These are phyloP conservation scores for Rhytidhysteron rufulum DNA, from an alignment of 2,329 filamentous ascomycete genomes.

Conservation along the genomic window DNA sequence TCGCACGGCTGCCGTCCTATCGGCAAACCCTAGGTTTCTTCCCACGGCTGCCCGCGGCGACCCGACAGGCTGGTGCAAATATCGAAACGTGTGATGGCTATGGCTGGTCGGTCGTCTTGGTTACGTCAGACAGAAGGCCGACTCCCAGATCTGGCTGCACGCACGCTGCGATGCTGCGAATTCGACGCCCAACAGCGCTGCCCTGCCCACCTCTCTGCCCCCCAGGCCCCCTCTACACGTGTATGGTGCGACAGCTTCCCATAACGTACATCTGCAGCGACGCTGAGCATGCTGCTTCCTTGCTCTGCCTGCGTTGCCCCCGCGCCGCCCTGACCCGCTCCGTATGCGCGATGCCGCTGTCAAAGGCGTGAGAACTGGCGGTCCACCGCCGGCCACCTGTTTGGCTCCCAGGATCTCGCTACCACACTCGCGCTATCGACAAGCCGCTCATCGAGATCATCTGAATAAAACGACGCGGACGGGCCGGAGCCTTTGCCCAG, in stretches of 20 bases:
- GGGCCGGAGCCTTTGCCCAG: neutral
- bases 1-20: slow-evolving; percentile 11
- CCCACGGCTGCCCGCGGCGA: slow-evolving; percentile 1
- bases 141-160: slow-evolving; percentile 8
- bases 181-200: neutral
- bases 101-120: slow-evolving; percentile 4
- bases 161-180: neutral
- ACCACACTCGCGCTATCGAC: slow-evolving; percentile 17
- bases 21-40: slow-evolving; percentile 4
- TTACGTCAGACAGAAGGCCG: slow-evolving; percentile 9
- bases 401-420: slow-evolving; percentile 6
- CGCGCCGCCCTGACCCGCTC: slow-evolving; percentile 5
- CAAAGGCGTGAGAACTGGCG: slow-evolving; percentile 12
- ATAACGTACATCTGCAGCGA: neutral
- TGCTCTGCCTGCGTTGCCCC: slow-evolving; percentile 4
- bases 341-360: slow-evolving; percentile 14
- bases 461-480: too few species aligned
- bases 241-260: slow-evolving; percentile 4
- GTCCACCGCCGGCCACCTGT: slow-evolving; percentile 10
- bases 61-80: slow-evolving; percentile 8
- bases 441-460: slow-evolving; percentile 18
- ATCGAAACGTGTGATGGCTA: neutral
- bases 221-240: slow-evolving; percentile 1
- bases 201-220: neutral
- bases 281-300: too few species aligned